phyloP scores from a whole-genome alignment of 2,329 filamentous ascomycete species.

The Pochonia chlamydosporia region DNA sequence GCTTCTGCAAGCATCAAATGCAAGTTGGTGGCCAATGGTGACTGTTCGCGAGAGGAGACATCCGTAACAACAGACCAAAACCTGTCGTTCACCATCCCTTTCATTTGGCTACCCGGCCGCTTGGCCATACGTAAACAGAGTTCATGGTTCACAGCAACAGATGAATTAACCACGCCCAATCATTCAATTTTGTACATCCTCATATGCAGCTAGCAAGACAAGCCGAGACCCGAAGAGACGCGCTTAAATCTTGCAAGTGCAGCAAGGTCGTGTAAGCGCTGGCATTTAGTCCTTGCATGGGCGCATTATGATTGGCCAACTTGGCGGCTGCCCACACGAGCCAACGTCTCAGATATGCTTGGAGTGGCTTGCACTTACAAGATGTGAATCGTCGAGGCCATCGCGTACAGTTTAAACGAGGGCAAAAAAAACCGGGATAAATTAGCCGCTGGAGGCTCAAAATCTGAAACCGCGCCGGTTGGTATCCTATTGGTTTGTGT shows the following conservation, averaged over 20 bases:
- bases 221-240: background rate
- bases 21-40: background rate
- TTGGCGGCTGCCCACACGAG: slow-evolving; percentile 17
- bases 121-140: background rate
- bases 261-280: slow-evolving; percentile 6
- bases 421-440: background rate
- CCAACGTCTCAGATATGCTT: slow-evolving; percentile 12
- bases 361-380: background rate
- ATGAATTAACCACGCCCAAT: slow-evolving; percentile 4
- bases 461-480: background rate
- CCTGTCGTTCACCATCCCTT: background rate
- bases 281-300: background rate
- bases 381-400: background rate
- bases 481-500: background rate
- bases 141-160: background rate
- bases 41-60: background rate
- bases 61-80: background rate
- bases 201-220: background rate
- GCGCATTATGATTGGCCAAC: slow-evolving; percentile 15
- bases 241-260: background rate
- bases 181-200: background rate
- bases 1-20: background rate
- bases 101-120: background rate
- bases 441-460: background rate
- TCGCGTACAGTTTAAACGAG: background rate